Evolutionary conservation across 441 rosid genomes (phyloP).

Genomic region (Biscutella laevigata): DNA sequence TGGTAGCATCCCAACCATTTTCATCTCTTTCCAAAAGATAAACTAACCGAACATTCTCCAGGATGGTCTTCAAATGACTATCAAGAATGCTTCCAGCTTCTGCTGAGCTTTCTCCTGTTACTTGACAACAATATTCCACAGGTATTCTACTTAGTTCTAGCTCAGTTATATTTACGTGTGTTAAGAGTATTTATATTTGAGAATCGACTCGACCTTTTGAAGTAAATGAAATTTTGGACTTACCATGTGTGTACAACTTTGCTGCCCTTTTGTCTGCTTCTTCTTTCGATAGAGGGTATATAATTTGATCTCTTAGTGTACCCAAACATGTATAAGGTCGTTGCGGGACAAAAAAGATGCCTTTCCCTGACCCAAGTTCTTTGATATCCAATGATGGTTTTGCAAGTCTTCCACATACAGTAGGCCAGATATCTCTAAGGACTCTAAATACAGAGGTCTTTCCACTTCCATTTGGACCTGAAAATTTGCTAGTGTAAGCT

Average conservation of each 20-base stretch:
- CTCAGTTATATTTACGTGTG: background rate
- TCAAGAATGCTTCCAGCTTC: slow-evolving; percentile 47
- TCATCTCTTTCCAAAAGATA: slow-evolving; percentile 89
- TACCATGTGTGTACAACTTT: slow-evolving; percentile 53
- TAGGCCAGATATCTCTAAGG: slow-evolving; percentile 94
- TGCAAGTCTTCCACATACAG: slow-evolving; percentile 65
- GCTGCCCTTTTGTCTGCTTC: slow-evolving; percentile 60
- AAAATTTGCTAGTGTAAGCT: slow-evolving; percentile 28
- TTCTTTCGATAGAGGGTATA: slow-evolving; percentile 86
- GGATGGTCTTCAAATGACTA: slow-evolving; percentile 51
- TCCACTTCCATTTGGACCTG: slow-evolving; percentile 99
- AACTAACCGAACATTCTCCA: slow-evolving; percentile 75
- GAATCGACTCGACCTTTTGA: slow-evolving; percentile 3
- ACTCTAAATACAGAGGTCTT: slow-evolving; percentile 96
- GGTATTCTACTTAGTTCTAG: background rate
- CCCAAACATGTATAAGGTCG: slow-evolving; percentile 96
- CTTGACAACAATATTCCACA: slow-evolving; percentile 4
- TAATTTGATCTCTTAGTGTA: slow-evolving; percentile 96
- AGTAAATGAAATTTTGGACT: slow-evolving; percentile 13
- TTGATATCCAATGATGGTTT: slow-evolving; percentile 60
- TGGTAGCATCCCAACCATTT: slow-evolving; percentile 79
- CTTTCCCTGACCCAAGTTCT: slow-evolving; percentile 53
- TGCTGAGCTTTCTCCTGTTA: slow-evolving; percentile 41
- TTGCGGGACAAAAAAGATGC: slow-evolving; percentile 91
- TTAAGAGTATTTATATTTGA: background rate